A percentile compares a stretch with the other conserved stretches of the same genome.
Conservation (phyloP, 768 basidiomycete genomes). For the Collybia sp. region DNA sequence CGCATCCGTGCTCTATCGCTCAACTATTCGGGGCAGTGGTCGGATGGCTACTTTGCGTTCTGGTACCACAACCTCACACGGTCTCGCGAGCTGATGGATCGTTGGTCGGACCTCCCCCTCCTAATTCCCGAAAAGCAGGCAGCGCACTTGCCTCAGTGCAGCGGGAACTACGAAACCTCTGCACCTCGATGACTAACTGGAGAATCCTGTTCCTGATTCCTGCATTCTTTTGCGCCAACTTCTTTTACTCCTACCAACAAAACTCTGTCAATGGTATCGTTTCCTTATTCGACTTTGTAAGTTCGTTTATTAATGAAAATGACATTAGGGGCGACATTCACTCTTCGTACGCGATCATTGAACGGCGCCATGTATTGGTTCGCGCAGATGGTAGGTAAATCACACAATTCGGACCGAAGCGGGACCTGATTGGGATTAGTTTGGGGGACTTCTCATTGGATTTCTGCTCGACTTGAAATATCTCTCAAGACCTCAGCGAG, state of each 20-base stretch:
- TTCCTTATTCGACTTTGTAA: neutral
- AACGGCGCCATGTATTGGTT: constrained; percentile 26
- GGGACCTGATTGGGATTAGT: constrained; percentile 5
- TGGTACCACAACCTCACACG: constrained; percentile 19
- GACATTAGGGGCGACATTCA: constrained; percentile 16
- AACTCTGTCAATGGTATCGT: constrained; percentile 20
- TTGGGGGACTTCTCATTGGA: constrained; percentile 20
- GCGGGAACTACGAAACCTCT: constrained; percentile 15
- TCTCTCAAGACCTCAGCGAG: constrained; percentile 21
- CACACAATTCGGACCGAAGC: neutral
- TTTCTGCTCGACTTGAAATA: constrained; percentile 20
- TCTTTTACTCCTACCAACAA: constrained; percentile 25
- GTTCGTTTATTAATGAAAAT: neutral
- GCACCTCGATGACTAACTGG: constrained; percentile 17
- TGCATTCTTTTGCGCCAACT: constrained; percentile 25
- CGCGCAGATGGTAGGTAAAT: constrained; percentile 19
- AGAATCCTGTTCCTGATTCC: constrained; percentile 20
- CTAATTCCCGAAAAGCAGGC: constrained; percentile 2
- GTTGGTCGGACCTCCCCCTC: constrained; percentile 14
- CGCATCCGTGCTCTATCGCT: neutral
- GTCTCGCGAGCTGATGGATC: constrained; percentile 20
- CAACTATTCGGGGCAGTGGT: constrained; percentile 8
- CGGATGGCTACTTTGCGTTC: constrained; percentile 17
- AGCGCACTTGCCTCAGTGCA: constrained; percentile 11
- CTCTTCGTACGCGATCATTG: constrained; percentile 19